Percentiles rank a stretch among this genome's conserved stretches.
Evolutionary conservation across 306 rosid species (phyloP).

Genomic region (Rosa persica): DNA sequence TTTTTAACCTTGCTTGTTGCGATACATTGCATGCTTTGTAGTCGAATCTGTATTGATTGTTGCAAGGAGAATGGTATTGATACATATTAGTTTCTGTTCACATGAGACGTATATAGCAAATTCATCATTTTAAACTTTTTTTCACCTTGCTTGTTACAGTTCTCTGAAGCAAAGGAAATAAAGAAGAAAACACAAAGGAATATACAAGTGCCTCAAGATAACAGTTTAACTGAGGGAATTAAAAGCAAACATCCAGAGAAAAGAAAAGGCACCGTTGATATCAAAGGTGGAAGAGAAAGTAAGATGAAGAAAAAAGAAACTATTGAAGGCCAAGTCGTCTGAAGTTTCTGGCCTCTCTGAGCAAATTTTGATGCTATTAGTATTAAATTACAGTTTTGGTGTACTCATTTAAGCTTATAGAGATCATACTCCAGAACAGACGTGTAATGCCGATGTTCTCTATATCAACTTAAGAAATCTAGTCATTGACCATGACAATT

Average conservation of each 20-base stretch:
- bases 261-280: conserved; percentile 10
- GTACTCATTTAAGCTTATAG: conserved; percentile 14
- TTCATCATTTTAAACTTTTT: background rate
- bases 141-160: conserved; percentile 41
- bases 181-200: conserved; percentile 34
- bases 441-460: background rate
- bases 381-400: background rate
- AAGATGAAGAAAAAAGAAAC: conserved; percentile 16
- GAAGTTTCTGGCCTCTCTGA: conserved; percentile 19
- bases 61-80: background rate
- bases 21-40: background rate
- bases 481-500: conserved; percentile 1
- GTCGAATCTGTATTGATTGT: background rate
- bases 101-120: background rate
- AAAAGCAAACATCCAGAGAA: conserved; percentile 29
- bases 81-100: background rate
- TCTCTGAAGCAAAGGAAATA: conserved; percentile 28
- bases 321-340: conserved; percentile 10
- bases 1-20: too few relatives aligned
- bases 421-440: background rate
- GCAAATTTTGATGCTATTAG: background rate
- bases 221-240: conserved; percentile 3
- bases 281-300: conserved; percentile 12
- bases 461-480: conserved; percentile 9
- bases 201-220: conserved; percentile 32